Base-by-base conservation (phyloP, 2,329 filamentous ascomycete genomes). In the Paraphaeosphaeria sporulosa region DNA sequence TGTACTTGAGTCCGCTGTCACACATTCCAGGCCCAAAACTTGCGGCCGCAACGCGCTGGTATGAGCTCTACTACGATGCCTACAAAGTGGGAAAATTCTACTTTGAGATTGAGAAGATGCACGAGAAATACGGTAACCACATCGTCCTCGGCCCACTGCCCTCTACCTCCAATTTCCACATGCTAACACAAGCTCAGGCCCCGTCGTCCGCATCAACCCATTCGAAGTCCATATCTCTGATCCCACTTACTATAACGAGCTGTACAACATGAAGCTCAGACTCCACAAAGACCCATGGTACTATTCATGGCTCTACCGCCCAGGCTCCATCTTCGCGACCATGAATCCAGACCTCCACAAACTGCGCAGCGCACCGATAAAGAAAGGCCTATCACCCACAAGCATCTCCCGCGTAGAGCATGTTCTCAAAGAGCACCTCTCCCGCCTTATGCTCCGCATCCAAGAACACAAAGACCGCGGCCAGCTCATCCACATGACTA, bases 21-120 rank as follows among this genome's bases (percentile, higher is more conserved):
- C 51, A 63, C 27, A 72, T 78, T 36, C 75, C 75, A 7, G 75
- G 75, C 13, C 74, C 74, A 8, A 76, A 63, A 55, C 47, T 78
- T 17, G 73, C 76, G 10, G 77, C 76, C 10, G 67, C 74, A 21
- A 76, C 77, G 1, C 69, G 70, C 27, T 64, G 66, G 56, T 76
- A 76, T 4, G 76, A 79, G 34, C 72, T 75, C 23, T 79, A 78
- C 58, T 70, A 77, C 60, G 77, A 80, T 66, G 67, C 75, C 9
- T 48, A 76, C 17, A 61, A 63, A 30, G 64, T 65, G 13, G 76
- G 75, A 0, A 68, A 71, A 50, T 78, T 73, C 46, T 68, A 69
- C 0, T 74, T 70, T 32, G 64, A 75, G 60, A 76, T 80, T 32
- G 62, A 69, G 13, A 70, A 69, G 50, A 69, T 80, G 70, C 78